Evolutionary conservation across 352 stramenopile species (phyloP), one percentile per base, ranked within the genome.

Genomic region (Globisporangium orthogonon): DNA sequence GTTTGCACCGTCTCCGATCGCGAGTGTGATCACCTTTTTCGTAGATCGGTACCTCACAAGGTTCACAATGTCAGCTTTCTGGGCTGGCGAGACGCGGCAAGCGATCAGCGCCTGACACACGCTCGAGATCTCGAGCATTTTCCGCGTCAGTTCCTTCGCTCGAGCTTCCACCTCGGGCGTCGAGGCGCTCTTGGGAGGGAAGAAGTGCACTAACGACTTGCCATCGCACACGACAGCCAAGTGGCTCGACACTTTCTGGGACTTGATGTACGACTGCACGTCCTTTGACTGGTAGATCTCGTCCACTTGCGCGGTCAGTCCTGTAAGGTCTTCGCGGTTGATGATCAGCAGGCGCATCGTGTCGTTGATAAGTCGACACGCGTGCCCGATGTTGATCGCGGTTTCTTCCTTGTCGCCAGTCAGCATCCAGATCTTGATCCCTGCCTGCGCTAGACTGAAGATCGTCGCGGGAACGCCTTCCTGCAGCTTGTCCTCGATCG

Each of bases 391-490:
- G 62, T 98, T 98, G 62, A 98, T 97, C 28, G 93, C 93, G 0
- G 93, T 98, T 61, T 98, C 93, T 59, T 95, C 69, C 60, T 98
- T 98, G 72, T 98, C 93, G 17, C 92, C 92, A 2, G 93, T 98
- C 18, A 98, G 76, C 72, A 98, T 94, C 89, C 91, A 98, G 37
- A 98, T 84, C 61, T 97, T 95, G 50, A 98, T 97, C n/a, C 92
- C 92, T 3, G 91, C 92, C 35, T 86, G 65, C 5, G 83, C 79
- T 4, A 98, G 72, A 45, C 86, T 82, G 37, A 77, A 83, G 48
- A 98, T 98, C 29, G 87, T 74, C 45, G 78, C 68, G 1, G 89
- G 88, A 3, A 98, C 92, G 23, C 87, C 91, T 17, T 85, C 77
- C 58, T 98, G 92, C 4, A 98, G 73, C 65, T 97, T 94, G 64